phyloP scores from a whole-genome alignment of 371 early-diverging fungal species.

The Apophysomyces variabilis region DNA sequence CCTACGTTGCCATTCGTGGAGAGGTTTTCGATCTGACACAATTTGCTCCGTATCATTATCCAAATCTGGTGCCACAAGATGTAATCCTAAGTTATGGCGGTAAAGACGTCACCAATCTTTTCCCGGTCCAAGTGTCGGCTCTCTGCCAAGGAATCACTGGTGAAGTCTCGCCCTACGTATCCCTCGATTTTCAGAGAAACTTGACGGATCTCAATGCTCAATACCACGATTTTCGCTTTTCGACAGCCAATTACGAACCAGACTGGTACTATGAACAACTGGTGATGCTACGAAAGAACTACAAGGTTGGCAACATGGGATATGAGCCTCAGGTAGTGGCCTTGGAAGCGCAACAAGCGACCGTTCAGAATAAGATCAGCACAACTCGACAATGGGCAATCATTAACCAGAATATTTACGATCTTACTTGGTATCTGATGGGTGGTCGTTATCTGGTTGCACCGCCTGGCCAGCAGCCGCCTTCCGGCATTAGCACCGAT shows the following conservation, averaged over 20 bases:
- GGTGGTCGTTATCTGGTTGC: conserved; percentile 40
- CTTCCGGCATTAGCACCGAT: conserved; percentile 54
- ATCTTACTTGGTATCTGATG: conserved; percentile 62
- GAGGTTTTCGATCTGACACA: conserved; percentile 72
- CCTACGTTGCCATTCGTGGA: conserved; percentile 71
- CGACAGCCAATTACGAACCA: conserved; percentile 37
- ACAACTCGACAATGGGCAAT: conserved; percentile 58
- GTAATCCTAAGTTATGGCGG: conserved; percentile 68
- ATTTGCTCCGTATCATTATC: conserved; percentile 66
- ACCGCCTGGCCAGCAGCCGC: conserved; percentile 41
- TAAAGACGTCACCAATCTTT: conserved; percentile 65
- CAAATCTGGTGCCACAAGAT: conserved; percentile 49
- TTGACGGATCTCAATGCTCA: conserved; percentile 46
- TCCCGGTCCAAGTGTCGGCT: conserved; percentile 78
- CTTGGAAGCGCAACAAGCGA: conserved; percentile 34
- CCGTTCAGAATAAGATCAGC: conserved; percentile 31
- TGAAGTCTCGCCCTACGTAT: conserved; percentile 37
- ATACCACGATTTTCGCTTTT: conserved; percentile 54
- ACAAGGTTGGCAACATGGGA: conserved; percentile 49
- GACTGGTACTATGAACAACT: conserved; percentile 57
- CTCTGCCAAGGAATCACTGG: conserved; percentile 43
- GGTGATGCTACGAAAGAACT: conserved; percentile 42
- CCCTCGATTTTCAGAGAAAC: conserved; percentile 43
- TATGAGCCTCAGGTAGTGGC: conserved; percentile 37
- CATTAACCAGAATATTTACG: conserved; percentile 64